Conservation (phyloP, 2,329 filamentous ascomycete genomes). For the Rutstroemia sydowiana region DNA sequence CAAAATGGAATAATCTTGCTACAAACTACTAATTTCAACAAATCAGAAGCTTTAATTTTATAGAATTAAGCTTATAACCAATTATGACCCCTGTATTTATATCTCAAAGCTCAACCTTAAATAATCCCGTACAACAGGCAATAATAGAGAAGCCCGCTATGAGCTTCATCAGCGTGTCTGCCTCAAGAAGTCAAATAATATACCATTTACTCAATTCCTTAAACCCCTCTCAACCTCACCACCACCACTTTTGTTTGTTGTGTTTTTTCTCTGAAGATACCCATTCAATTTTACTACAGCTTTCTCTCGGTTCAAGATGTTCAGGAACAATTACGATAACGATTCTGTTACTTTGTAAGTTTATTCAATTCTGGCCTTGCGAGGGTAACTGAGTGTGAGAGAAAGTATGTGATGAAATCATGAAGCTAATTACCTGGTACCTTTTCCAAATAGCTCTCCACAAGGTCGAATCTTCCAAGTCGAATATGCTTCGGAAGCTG, state of each 20-base stretch:
- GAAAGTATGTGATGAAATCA: not conserved
- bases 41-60: not conserved
- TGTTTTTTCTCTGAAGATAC: slow-evolving; percentile 5
- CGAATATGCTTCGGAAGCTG: slow-evolving; percentile 96
- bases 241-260: not conserved
- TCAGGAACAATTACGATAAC: slow-evolving; percentile 99
- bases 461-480: slow-evolving; percentile 99
- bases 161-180: slow-evolving; percentile 30
- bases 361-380: slow-evolving; percentile 7
- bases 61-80: not conserved
- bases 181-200: slow-evolving; percentile 15
- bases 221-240: slow-evolving; percentile 5
- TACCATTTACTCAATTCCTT: slow-evolving; percentile 1
- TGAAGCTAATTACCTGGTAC: not conserved
- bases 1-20: not conserved
- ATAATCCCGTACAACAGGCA: slow-evolving; percentile 1
- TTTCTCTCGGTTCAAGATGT: slow-evolving; percentile 57
- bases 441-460: slow-evolving; percentile 61
- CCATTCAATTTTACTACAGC: not conserved
- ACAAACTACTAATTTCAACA: not conserved
- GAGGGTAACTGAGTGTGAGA: not conserved
- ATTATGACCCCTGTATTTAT: slow-evolving; percentile 7
- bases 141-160: not conserved
- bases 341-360: slow-evolving; percentile 97
- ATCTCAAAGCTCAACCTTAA: slow-evolving; percentile 15